These are phyloP conservation scores for Saccharomyces hybrid DNA, from an alignment of 1,139 yeast species.

Conservation along the genomic window DNA sequence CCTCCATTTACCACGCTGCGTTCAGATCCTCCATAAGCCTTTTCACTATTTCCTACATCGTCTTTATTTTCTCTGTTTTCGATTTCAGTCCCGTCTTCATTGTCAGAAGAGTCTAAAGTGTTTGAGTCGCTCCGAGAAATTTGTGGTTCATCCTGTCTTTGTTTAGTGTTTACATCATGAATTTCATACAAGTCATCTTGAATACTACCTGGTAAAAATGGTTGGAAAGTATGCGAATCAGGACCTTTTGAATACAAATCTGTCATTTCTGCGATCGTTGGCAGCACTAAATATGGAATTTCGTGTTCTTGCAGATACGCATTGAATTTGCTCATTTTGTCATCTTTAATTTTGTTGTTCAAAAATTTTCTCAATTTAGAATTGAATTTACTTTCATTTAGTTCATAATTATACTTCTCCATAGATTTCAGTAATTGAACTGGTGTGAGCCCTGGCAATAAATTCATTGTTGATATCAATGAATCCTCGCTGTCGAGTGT, in stretches of 20 bases:
- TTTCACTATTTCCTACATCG: conserved; percentile 10
- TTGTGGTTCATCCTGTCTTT: conserved; percentile 14
- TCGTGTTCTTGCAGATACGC: conserved; percentile 22
- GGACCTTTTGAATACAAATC: conserved; percentile 56
- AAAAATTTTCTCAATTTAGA: conserved; percentile 36
- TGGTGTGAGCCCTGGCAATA: conserved; percentile 56
- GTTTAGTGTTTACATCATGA: conserved; percentile 36
- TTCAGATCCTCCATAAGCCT: conserved; percentile 8
- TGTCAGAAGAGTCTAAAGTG: neutral
- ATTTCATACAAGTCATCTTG: conserved; percentile 60
- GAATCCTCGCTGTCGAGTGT: conserved; percentile 48
- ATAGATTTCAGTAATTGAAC: conserved; percentile 63
- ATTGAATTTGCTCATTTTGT: conserved; percentile 9
- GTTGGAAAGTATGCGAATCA: conserved; percentile 43
- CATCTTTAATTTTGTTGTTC: conserved; percentile 24
- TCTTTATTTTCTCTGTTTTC: conserved; percentile 1
- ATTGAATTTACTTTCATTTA: conserved; percentile 59
- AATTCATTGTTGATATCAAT: conserved; percentile 50
- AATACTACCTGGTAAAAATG: conserved; percentile 51
- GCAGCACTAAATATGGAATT: conserved; percentile 39
- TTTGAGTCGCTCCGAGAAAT: neutral
- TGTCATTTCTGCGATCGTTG: conserved; percentile 52
- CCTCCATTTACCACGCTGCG: conserved; percentile 1
- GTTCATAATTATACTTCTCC: conserved; percentile 76
- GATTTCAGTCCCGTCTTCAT: conserved; percentile 7